These are phyloP conservation scores for Xeromyces bisporus DNA, from an alignment of 495 filamentous ascomycete genomes.

Conservation along the genomic window DNA sequence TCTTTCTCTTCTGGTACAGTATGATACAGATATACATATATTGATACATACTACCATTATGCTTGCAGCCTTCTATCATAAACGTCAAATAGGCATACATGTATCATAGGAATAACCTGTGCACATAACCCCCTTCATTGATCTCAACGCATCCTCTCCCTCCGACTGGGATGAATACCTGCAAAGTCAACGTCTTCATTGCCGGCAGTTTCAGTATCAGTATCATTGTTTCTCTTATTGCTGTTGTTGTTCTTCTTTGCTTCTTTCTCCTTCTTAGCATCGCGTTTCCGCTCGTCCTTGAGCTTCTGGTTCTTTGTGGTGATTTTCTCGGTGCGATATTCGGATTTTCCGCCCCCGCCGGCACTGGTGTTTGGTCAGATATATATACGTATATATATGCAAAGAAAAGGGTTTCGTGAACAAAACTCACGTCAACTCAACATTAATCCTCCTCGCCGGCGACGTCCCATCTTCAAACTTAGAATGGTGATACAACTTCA, in stretches of 20 bases:
- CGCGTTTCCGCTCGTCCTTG: conserved; percentile 56
- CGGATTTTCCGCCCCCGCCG: conserved; percentile 67
- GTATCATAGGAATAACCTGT: too few species aligned
- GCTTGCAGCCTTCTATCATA: too few species aligned
- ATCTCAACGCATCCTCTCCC: conserved; percentile 25
- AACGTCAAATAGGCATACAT: too few species aligned
- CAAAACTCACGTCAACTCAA: conserved; percentile 65
- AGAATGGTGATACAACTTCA: conserved; percentile 78
- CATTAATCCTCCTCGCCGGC: conserved; percentile 59
- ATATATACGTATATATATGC: too few species aligned
- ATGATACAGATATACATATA: too few species aligned
- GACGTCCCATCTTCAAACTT: conserved; percentile 54
- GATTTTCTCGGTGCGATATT: conserved; percentile 56
- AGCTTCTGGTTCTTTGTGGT: conserved; percentile 74
- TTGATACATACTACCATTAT: too few species aligned
- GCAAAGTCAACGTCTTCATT: conserved; percentile 23
- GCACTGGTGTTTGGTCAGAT: too few species aligned
- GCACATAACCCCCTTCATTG: too few species aligned
- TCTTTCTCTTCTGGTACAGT: too few species aligned
- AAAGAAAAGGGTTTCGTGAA: too few species aligned
- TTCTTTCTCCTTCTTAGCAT: conserved; percentile 31
- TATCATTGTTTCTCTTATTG: conserved; percentile 3
- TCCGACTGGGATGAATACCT: conserved; percentile 43
- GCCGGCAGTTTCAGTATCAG: too few species aligned
- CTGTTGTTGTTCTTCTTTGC: conserved; percentile 28